Conservation (phyloP, 257 asterid genomes). For the Salvia rosmarinus region DNA sequence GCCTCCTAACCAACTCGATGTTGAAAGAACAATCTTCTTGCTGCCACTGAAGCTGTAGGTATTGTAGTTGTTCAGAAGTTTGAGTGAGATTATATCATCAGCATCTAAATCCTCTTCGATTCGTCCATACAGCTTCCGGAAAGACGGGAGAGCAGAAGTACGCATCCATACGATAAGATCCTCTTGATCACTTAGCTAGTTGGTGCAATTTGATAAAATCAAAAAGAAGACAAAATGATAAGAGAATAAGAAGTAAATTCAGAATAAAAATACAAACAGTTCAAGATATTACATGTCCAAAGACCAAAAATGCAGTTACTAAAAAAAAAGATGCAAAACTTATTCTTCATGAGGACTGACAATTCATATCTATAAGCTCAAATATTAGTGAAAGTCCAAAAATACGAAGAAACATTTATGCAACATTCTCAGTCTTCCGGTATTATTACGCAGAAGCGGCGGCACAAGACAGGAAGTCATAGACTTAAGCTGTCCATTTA, state of each 20-base stretch:
- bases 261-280: conserved; percentile 11
- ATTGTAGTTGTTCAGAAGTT: conserved; percentile 70
- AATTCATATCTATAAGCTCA: not conserved
- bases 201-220: conserved; percentile 36
- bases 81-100: conserved; percentile 50
- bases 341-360: not conserved
- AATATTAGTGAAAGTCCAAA: not conserved
- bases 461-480: too few relatives aligned
- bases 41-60: conserved; percentile 77
- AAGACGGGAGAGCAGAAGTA: conserved; percentile 71
- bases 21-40: conserved; percentile 72
- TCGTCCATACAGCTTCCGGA: conserved; percentile 74
- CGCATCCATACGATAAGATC: conserved; percentile 89
- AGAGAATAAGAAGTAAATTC: conserved; percentile 13
- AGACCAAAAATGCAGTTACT: not conserved
- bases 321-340: conserved; percentile 12
- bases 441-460: too few relatives aligned
- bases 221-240: conserved; percentile 6
- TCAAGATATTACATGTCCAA: conserved; percentile 12
- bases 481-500: not conserved
- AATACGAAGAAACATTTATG: not conserved
- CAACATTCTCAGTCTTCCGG: not conserved
- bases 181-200: conserved; percentile 74
- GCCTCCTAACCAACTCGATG: conserved; percentile 77
- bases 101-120: conserved; percentile 68